Conservation (phyloP, 2,329 filamentous ascomycete species). For the Chrysoporthe austroafricana region DNA sequence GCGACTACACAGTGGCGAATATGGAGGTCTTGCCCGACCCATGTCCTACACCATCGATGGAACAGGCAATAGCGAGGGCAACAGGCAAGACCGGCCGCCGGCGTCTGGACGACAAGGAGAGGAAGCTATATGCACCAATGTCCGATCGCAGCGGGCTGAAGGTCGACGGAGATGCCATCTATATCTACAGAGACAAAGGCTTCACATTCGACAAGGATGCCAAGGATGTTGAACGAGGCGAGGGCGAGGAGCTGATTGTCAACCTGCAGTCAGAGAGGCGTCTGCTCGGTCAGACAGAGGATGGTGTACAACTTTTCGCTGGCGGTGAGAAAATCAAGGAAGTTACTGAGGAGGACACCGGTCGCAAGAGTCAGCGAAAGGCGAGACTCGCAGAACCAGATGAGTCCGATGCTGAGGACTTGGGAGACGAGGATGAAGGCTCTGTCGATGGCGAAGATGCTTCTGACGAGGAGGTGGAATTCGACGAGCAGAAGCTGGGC, state of each 20-base stretch:
- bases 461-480: constrained; percentile 60
- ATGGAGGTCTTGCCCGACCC: constrained; percentile 92
- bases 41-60: constrained; percentile 90
- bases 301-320: constrained; percentile 84
- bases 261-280: constrained; percentile 82
- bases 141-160: constrained; percentile 94
- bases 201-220: constrained; percentile 74
- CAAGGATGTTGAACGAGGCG: constrained; percentile 76
- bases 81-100: constrained; percentile 80
- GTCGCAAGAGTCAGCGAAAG: constrained; percentile 62
- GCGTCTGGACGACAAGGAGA: constrained; percentile 93
- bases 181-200: constrained; percentile 73
- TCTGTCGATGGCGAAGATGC: constrained; percentile 58
- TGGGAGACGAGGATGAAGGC: constrained; percentile 55
- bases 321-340: constrained; percentile 71
- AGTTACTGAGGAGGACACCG: constrained; percentile 62
- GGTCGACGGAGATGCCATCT: constrained; percentile 96
- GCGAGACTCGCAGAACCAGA: constrained; percentile 64
- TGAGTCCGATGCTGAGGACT: constrained; percentile 53
- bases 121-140: constrained; percentile 95
- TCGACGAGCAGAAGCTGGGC: constrained; percentile 62
- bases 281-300: constrained; percentile 79
- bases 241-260: constrained; percentile 94
- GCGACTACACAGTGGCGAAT: constrained; percentile 80
- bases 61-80: constrained; percentile 82